Evolutionary conservation across 1,284 basidiomycete genomes (phyloP).

Genomic region (Papiliotrema nemorosa): DNA sequence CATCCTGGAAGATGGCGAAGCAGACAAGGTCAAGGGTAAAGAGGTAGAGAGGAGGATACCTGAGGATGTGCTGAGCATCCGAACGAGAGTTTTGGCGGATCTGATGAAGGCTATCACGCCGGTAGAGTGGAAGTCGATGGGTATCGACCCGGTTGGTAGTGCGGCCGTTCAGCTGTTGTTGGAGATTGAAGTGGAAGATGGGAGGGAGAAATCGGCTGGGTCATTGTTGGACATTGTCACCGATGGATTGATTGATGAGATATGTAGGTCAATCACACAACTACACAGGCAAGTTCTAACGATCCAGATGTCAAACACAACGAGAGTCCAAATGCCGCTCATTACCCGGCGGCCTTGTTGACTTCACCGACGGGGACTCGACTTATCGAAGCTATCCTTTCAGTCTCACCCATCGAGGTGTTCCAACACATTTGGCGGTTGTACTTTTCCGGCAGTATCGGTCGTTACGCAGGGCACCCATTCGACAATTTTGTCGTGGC

Average conservation of each 20-base stretch:
- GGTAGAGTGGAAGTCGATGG: slow-evolving; percentile 77
- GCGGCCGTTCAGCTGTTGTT: slow-evolving; percentile 67
- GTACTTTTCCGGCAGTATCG: slow-evolving; percentile 69
- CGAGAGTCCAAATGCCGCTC: slow-evolving; percentile 22
- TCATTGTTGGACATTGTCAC: slow-evolving; percentile 79
- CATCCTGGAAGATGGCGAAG: slow-evolving; percentile 40
- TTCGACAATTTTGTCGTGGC: slow-evolving; percentile 89
- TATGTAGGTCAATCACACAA: slow-evolving; percentile 54
- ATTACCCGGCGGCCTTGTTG: slow-evolving; percentile 64
- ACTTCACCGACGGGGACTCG: slow-evolving; percentile 83
- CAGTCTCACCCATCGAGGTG: slow-evolving; percentile 58
- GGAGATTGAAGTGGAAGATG: slow-evolving; percentile 19
- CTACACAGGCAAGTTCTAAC: too few species aligned
- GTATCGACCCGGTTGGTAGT: slow-evolving; percentile 74
- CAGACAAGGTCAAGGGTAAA: slow-evolving; percentile 20
- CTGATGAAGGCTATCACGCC: slow-evolving; percentile 59
- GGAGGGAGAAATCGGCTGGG: slow-evolving; percentile 58
- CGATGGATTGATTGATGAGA: slow-evolving; percentile 71
- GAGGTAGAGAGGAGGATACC: slow-evolving; percentile 50
- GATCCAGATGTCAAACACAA: too few species aligned
- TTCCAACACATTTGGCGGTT: slow-evolving; percentile 69
- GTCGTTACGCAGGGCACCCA: slow-evolving; percentile 72
- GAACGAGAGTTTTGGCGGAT: slow-evolving; percentile 57
- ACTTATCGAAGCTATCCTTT: slow-evolving; percentile 72
- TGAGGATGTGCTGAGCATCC: slow-evolving; percentile 55